phyloP scores from a whole-genome alignment of 805 yeast species.

The Cyberlindnera bimundalis region DNA sequence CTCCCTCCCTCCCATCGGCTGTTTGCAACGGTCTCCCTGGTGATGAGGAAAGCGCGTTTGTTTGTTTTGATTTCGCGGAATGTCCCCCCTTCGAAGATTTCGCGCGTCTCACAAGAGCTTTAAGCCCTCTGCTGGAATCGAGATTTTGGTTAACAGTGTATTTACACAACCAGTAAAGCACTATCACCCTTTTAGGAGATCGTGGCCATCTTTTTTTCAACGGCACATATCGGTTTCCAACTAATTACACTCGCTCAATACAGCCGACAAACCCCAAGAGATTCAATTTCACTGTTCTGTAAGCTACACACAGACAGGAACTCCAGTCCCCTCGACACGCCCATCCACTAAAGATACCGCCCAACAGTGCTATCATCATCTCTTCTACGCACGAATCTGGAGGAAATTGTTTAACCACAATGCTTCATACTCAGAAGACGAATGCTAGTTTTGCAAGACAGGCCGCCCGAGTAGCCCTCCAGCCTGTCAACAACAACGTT shows the following conservation, averaged over 20 bases:
- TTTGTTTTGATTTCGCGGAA: conserved; percentile 10
- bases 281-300: too few species aligned
- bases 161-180: too few species aligned
- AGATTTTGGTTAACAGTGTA: too few species aligned
- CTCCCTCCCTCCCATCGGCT: too few species aligned
- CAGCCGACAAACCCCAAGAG: background rate
- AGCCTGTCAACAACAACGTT: conserved; percentile 2
- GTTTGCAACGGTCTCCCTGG: conserved; percentile 4
- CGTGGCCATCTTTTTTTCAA: too few species aligned
- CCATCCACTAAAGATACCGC: too few species aligned
- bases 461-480: conserved; percentile 24
- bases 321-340: too few species aligned
- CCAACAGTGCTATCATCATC: too few species aligned
- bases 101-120: background rate
- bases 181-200: too few species aligned
- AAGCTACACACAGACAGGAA: too few species aligned
- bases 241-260: conserved; percentile 6
- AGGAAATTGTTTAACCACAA: conserved; percentile 1
- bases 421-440: conserved; percentile 5
- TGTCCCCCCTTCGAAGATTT: conserved; percentile 8
- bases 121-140: background rate
- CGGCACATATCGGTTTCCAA: background rate
- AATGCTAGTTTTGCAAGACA: conserved; percentile 23
- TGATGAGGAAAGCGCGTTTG: conserved; percentile 5
- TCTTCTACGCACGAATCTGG: too few species aligned